phyloP scores from a whole-genome alignment of 1,284 basidiomycete species.

The Fomitiporia mediterranea region DNA sequence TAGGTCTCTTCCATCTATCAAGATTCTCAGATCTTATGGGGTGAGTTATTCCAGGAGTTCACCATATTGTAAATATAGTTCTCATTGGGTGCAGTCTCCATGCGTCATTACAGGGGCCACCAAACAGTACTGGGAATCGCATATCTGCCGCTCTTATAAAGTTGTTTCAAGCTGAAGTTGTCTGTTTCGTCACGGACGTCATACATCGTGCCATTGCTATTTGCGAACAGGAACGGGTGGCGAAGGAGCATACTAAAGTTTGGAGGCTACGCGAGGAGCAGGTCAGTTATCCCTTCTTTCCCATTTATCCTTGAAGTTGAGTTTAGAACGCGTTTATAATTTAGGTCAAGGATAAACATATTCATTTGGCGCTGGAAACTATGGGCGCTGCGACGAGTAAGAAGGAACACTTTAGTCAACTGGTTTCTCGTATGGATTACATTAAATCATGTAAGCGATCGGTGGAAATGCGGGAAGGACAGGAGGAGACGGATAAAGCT shows the following conservation, averaged over 20 bases:
- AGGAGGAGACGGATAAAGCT: background rate
- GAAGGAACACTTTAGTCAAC: conserved; percentile 1
- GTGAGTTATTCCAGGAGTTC: conserved; percentile 34
- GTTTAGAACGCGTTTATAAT: conserved; percentile 27
- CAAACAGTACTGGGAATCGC: conserved; percentile 21
- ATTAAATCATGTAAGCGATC: background rate
- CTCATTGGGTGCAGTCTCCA: conserved; percentile 22
- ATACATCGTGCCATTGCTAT: conserved; percentile 46
- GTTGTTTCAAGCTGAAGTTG: conserved; percentile 38
- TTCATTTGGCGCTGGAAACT: conserved; percentile 16
- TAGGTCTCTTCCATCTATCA: conserved; percentile 49
- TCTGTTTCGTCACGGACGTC: conserved; percentile 46
- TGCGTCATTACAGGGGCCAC: conserved; percentile 12
- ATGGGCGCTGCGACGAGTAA: conserved; percentile 12
- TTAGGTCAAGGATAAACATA: conserved; percentile 1
- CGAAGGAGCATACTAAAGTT: conserved; percentile 53
- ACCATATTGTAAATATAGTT: conserved; percentile 28
- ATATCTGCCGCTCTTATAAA: conserved; percentile 31
- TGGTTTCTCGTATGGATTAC: background rate
- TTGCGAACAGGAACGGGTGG: conserved; percentile 49
- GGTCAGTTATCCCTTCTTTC: conserved; percentile 21
- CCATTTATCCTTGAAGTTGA: conserved; percentile 16
- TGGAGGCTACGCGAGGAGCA: conserved; percentile 41
- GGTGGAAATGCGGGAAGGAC: background rate
- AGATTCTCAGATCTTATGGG: conserved; percentile 37